Base-by-base conservation (phyloP, 441 rosid species). In the Erodium moschatum region DNA sequence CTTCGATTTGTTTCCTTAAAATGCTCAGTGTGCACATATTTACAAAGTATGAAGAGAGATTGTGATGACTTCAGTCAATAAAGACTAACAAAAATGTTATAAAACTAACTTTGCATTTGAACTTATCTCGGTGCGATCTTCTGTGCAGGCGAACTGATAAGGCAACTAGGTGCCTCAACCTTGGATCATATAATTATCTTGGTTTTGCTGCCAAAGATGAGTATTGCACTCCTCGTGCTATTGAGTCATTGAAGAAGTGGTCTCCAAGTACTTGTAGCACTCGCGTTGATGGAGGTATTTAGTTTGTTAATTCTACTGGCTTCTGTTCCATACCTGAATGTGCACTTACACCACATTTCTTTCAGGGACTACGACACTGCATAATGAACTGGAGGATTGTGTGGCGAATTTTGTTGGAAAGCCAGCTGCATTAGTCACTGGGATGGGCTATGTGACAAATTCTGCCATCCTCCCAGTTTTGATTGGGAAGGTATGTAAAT, bases 121-220 rank as follows among this genome's bases (percentile, higher is more conserved):
- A 48, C 15, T 11, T 48, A 12, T 48, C 15, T 48, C 3, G 54
- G 12, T 48, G 54, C 8, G 15, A 5, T 48, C 15, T 1, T 48
- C 54, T 6, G 1, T 67, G 71, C 80, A 91, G 97, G 77, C 88
- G 94, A 72, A 86, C 96, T 9, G 67, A 82, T 7, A 89, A 91
- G 6, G 54, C 72, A 64, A 86, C 24, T 50, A 86, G 80, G 72
- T 91, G 97, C 64, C 90, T 91, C 24, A 91, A 91, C 77, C 81
- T 92, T 89, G 97, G 92, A 29, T 87, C 95, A 0, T 89, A 89
- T 79, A 91, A 91, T 69, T 91, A 91, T 78, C 95, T 91, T 67
- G 96, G 96, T 5, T 91, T 89, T 77, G 91, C 92, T 61, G 87
- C 95, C 9, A 78, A 87, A 6, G 96, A 91, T 85, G 96, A 91